Base-by-base conservation (phyloP, 306 rosid genomes). In the Casuarina equisetifolia region DNA sequence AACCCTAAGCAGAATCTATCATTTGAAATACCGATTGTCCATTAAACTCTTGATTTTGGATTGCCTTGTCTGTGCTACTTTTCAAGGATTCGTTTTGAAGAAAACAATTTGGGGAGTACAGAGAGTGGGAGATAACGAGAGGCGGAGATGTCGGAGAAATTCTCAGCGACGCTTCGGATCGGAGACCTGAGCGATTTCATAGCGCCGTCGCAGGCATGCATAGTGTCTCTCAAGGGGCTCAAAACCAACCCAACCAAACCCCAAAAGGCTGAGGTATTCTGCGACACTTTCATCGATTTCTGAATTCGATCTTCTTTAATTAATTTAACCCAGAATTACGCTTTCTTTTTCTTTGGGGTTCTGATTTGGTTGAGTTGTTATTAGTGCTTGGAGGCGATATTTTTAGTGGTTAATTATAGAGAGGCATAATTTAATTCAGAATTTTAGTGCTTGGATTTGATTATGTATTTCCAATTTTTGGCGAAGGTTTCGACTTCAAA, bases 151-250 rank as follows among this genome's bases (percentile, higher is more conserved):
- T 89, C 98, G 10, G 91, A 92, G 79, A 94, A 92, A 77, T 92
- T 95, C 89, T 95, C 97, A 43, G 86, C 98, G 6, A 87, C 86
- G 51, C 92, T 95, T 82, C 92, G 97, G 69, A 90, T 95, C 70
- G 93, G 94, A 69, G 98, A 95, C 83, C 92, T 95, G 77, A 95
- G 86, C 78, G 98, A 95, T 80, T 95, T 83, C 86, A 88, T 95
- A 39, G 93, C 98, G 6, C 98, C 98, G 4, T 89, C 97, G 5
- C 97, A 95, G 80, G 93, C 89, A 44, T 95, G 97, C 68, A 89
- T 95, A 77, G 97, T 95, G 20, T 95, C 97, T 73, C 97, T 92
- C 78, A 94, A 93, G 72, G 97, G 97, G 4, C 67, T 87, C 9
- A 91, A 92, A 80, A 19, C 88, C 25, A 77, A 86, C 69, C 3